Percentiles rank a stretch among this genome's conserved stretches.
Evolutionary conservation across 78 protist genomes (phyloP).

Genomic region (Dictyostelium brefeldianum): DNA sequence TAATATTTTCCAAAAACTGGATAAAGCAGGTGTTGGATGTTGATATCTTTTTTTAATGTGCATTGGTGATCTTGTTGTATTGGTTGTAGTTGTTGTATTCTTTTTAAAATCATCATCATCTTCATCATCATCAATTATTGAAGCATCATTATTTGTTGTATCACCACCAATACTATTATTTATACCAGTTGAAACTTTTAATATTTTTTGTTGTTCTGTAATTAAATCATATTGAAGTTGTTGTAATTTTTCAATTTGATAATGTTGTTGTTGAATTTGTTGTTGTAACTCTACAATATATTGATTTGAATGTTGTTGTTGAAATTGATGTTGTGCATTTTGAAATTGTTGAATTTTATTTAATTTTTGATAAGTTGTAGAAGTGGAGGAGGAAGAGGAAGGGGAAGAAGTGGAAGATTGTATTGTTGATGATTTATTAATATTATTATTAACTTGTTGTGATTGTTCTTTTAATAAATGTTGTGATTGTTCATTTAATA

Average conservation of each 20-base stretch:
- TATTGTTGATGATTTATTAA: background rate
- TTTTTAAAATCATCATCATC: no score
- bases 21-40: background rate
- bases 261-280: constrained; percentile 28
- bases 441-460: background rate
- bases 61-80: background rate
- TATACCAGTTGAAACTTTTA: no score
- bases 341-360: constrained; percentile 24
- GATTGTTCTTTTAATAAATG: background rate
- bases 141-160: background rate
- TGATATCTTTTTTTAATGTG: background rate
- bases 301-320: constrained; percentile 22
- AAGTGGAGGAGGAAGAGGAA: no score
- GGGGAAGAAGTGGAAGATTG: no score
- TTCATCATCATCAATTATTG: constrained; percentile 4
- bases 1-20: constrained; percentile 12
- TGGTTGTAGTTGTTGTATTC: background rate
- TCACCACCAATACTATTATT: background rate
- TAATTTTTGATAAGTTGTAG: background rate
- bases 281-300: constrained; percentile 14
- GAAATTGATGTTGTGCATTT: constrained; percentile 6
- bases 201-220: background rate
- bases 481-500: constrained; percentile 3
- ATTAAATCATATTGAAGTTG: constrained; percentile 3
- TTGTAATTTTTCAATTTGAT: constrained; percentile 14